Evolutionary conservation across 257 asterid species (phyloP).

Genomic region (Rubia yunnanensis): DNA sequence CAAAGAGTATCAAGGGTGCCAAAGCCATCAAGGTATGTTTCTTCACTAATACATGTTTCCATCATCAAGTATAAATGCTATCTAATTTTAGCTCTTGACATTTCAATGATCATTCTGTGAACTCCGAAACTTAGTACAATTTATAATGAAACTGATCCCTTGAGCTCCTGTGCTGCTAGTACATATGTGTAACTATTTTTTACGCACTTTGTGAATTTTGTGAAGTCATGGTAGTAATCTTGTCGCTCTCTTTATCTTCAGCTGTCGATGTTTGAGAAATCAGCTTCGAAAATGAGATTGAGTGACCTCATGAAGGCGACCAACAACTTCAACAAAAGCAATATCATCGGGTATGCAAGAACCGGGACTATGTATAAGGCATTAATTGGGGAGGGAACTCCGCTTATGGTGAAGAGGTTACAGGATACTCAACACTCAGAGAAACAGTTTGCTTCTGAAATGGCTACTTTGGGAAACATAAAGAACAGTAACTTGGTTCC

Average conservation of each 20-base stretch:
- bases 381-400: constrained; percentile 28
- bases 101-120: not conserved
- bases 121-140: not conserved
- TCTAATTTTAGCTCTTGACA: not conserved
- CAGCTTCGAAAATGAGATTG: constrained; percentile 36
- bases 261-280: constrained; percentile 39
- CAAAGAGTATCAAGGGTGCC: constrained; percentile 41
- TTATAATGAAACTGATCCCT: not conserved
- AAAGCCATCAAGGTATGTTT: constrained; percentile 33
- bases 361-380: constrained; percentile 36
- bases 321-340: constrained; percentile 25
- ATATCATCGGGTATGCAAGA: constrained; percentile 32
- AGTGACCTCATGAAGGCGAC: constrained; percentile 39
- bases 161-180: not conserved
- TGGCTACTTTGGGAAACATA: constrained; percentile 33
- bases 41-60: not conserved
- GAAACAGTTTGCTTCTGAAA: constrained; percentile 36
- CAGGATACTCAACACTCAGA: constrained; percentile 33
- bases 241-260: constrained; percentile 10
- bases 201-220: not conserved
- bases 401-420: constrained; percentile 35
- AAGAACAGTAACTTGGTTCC: constrained; percentile 36
- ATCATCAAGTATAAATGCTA: not conserved
- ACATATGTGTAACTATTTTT: not conserved
- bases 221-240: not conserved